Evolutionary conservation across 2,329 filamentous ascomycete genomes (phyloP).

Genomic region (Ilyonectria robusta): DNA sequence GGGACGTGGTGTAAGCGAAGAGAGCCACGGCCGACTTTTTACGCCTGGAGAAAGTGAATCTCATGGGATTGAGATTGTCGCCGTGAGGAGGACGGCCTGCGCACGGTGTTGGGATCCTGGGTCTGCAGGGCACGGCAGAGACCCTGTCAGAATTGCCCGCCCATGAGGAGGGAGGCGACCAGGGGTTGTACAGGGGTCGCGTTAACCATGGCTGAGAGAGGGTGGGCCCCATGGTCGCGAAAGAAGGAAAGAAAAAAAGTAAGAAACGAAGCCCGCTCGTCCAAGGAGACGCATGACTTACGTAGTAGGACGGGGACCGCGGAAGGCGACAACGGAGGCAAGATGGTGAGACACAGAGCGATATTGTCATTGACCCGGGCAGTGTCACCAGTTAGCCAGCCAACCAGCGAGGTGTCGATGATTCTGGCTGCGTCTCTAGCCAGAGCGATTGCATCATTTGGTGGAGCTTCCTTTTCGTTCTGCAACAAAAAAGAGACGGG

Average conservation of each 20-base stretch:
- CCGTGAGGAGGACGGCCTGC: not conserved
- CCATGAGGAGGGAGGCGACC: conserved; percentile 10
- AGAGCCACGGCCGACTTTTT: not conserved
- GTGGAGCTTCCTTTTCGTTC: conserved; percentile 36
- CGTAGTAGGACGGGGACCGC: conserved; percentile 27
- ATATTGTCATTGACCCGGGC: conserved; percentile 37
- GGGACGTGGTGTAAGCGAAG: conserved; percentile 5
- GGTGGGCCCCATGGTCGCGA: conserved; percentile 40
- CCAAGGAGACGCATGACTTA: conserved; percentile 38
- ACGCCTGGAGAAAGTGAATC: not conserved
- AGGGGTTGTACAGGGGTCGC: conserved; percentile 34
- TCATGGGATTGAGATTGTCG: not conserved
- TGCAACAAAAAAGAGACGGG: conserved; percentile 31
- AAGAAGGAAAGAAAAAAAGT: conserved; percentile 36
- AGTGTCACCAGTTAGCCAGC: conserved; percentile 29
- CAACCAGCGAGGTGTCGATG: conserved; percentile 39
- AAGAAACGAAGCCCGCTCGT: conserved; percentile 37
- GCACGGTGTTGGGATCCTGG: conserved; percentile 16
- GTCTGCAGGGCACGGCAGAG: conserved; percentile 20
- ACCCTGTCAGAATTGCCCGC: conserved; percentile 14
- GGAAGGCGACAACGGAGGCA: conserved; percentile 33
- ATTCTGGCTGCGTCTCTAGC: conserved; percentile 36
- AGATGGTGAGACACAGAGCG: conserved; percentile 44
- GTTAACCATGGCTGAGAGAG: conserved; percentile 43
- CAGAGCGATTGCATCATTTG: conserved; percentile 46